Evolutionary conservation across 2,329 filamentous ascomycete genomes (phyloP).

Genomic region (Fusarium haematococcum): DNA sequence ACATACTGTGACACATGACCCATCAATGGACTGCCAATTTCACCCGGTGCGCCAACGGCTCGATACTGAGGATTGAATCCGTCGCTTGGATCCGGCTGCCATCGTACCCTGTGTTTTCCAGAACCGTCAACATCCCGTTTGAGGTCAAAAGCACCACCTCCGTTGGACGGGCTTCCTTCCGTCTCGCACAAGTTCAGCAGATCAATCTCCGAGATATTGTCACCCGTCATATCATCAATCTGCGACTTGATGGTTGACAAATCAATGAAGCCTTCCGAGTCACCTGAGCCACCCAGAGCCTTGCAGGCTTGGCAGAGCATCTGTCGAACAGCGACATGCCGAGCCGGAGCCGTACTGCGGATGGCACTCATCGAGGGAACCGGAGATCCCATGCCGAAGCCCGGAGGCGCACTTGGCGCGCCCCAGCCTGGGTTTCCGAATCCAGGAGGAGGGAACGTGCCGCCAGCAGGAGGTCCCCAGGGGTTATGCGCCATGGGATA

Average conservation of each 20-base stretch:
- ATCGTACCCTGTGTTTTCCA: slow-evolving; percentile 61
- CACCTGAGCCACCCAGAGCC: slow-evolving; percentile 58
- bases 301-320: slow-evolving; percentile 85
- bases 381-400: slow-evolving; percentile 51
- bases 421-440: slow-evolving; percentile 57
- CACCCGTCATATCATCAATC: slow-evolving; percentile 67
- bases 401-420: slow-evolving; percentile 48
- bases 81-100: slow-evolving; percentile 65
- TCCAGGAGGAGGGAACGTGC: slow-evolving; percentile 58
- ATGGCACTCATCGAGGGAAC: slow-evolving; percentile 45
- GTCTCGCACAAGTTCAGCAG: slow-evolving; percentile 90
- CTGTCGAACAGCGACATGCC: slow-evolving; percentile 76
- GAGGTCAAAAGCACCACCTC: slow-evolving; percentile 87
- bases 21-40: slow-evolving; percentile 76
- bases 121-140: slow-evolving; percentile 60
- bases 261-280: slow-evolving; percentile 75
- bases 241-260: slow-evolving; percentile 75
- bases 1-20: slow-evolving; percentile 54
- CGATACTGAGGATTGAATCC: slow-evolving; percentile 55
- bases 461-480: slow-evolving; percentile 55
- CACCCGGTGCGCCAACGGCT: slow-evolving; percentile 69
- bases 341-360: slow-evolving; percentile 51
- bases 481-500: slow-evolving; percentile 54
- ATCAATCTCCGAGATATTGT: slow-evolving; percentile 66
- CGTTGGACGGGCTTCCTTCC: slow-evolving; percentile 86